Evolutionary conservation across 179 eudicot species (phyloP), one percentile per base, ranked within the genome.

Genomic region (Carnegiea gigantea): DNA sequence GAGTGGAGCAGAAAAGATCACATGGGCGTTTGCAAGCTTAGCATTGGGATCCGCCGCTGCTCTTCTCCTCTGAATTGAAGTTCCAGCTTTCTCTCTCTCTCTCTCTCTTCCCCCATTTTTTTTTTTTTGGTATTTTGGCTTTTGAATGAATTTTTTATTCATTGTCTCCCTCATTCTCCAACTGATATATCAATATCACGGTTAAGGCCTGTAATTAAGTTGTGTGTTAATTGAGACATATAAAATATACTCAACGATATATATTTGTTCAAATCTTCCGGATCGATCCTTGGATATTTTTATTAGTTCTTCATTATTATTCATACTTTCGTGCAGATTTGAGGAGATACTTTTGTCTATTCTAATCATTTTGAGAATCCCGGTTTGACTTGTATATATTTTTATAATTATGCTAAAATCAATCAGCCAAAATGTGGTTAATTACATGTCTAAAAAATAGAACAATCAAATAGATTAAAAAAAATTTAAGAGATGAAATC

Each of bases 1-100:
- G 98, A 93, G 88, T 62, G 96, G 98, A 80, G 91, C 92, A 81
- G 92, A 84, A 88, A 92, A 85, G 85, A 87, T 87, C 89, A 91
- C 89, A 87, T 49, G 83, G 81, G 75, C 86, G 86, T 77, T 84
- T 46, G 91, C 88, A 81, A 86, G 91, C 88, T 87, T 92, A 75
- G 89, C 86, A 77, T 21, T 90, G 87, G 94, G 90, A 75, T 89
- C 86, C 81, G 91, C 89, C 78, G 83, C 84, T 21, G 59, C 88
- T 76, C 86, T 88, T 75, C 89, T 87, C 81, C 83, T 92, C 78
- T 86, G 44, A 28, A 28, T 28, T 28, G 30, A 76, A 67, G 15
- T 75, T 53, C 14, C 51, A 43, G 5, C 38, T 44, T 21, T 72
- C 26, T 40, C 33, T 57, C 13, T 43, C 30, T 57, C 13, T 43